Conservation (phyloP, 192 early-diverging fungal species). For the Thamnidium elegans region DNA sequence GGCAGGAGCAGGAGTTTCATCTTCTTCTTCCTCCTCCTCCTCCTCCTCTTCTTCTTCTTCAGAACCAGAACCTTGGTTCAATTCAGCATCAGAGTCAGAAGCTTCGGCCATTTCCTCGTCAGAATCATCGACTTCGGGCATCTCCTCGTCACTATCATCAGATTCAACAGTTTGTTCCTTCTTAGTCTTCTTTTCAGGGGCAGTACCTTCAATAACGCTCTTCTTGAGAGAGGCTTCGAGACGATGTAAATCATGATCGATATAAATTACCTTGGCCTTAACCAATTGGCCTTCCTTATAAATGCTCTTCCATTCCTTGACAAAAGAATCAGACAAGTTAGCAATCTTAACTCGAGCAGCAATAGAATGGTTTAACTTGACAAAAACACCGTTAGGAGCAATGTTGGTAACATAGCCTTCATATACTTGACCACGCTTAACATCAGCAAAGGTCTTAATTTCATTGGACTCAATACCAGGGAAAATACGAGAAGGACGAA, state of each 20-base stretch:
- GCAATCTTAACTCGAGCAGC: slow-evolving; percentile 80
- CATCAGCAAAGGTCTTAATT: slow-evolving; percentile 49
- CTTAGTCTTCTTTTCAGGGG: slow-evolving; percentile 36
- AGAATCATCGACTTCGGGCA: slow-evolving; percentile 37
- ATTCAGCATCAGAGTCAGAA: slow-evolving; percentile 34
- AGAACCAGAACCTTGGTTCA: slow-evolving; percentile 12
- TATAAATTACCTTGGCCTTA: slow-evolving; percentile 61
- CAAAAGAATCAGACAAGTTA: slow-evolving; percentile 80
- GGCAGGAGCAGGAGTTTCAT: slow-evolving; percentile 26
- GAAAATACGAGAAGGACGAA: slow-evolving; percentile 54
- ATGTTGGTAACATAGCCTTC: slow-evolving; percentile 73
- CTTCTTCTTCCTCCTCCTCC: slow-evolving; percentile 33
- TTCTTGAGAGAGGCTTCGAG: slow-evolving; percentile 74
- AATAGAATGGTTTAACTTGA: slow-evolving; percentile 60
- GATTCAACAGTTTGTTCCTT: slow-evolving; percentile 38
- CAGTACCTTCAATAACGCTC: slow-evolving; percentile 42
- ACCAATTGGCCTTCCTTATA: slow-evolving; percentile 77
- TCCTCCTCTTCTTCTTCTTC: slow-evolving; percentile 32
- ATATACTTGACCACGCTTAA: slow-evolving; percentile 62
- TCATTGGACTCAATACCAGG: slow-evolving; percentile 42
- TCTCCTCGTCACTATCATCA: slow-evolving; percentile 37
- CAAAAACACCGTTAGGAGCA: slow-evolving; percentile 71
- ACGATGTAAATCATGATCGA: slow-evolving; percentile 55
- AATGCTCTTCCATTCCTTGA: slow-evolving; percentile 79
- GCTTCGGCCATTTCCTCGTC: slow-evolving; percentile 21